phyloP scores from a whole-genome alignment of 352 stramenopile genomes.

The Globisporangium megalacanthum region DNA sequence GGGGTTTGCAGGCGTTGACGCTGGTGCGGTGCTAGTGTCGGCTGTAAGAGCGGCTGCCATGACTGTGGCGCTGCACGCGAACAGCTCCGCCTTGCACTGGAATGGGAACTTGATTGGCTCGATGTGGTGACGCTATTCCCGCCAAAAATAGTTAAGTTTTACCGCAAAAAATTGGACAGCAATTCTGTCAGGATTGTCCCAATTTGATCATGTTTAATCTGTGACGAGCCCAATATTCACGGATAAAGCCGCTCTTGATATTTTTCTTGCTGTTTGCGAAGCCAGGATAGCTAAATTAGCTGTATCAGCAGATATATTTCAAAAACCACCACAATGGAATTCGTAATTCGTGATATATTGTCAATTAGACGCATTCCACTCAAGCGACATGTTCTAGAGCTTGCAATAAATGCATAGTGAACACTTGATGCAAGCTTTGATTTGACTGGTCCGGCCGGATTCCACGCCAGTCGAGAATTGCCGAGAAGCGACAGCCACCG shows the following conservation, averaged over 20 bases:
- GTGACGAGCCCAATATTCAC: neutral
- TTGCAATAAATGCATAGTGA: neutral
- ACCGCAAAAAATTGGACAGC: constrained; percentile 1
- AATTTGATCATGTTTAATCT: neutral
- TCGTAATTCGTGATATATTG: too few species aligned
- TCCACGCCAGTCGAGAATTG: neutral
- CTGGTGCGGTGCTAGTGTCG: neutral
- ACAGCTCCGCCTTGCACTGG: neutral
- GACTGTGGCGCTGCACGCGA: neutral
- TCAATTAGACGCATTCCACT: too few species aligned
- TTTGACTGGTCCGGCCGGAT: neutral
- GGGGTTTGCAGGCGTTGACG: neutral
- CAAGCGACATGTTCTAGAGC: too few species aligned
- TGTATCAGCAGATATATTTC: too few species aligned
- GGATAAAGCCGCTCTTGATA: neutral
- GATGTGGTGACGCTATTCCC: neutral
- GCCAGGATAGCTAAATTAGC: too few species aligned
- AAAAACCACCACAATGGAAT: neutral
- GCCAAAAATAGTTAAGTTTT: neutral
- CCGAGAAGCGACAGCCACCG: neutral
- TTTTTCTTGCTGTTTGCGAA: neutral
- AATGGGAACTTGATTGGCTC: neutral
- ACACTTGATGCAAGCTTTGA: neutral
- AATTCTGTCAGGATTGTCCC: neutral
- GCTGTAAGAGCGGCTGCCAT: constrained; percentile 2